These are phyloP conservation scores for Zygosaccharomyces sapae DNA, from an alignment of 1,139 yeast species.

Conservation along the genomic window DNA sequence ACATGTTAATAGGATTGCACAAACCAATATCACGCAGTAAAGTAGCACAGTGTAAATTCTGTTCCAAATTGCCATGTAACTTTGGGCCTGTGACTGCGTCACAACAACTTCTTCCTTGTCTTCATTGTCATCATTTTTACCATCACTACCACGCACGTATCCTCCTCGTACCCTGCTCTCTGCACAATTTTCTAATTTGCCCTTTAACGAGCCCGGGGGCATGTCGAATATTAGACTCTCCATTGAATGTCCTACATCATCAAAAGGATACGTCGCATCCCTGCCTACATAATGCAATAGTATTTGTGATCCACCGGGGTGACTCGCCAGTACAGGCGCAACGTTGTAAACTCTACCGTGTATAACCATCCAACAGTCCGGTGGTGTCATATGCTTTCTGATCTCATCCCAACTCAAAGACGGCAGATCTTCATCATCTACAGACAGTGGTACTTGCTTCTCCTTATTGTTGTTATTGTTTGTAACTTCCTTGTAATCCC, in stretches of 20 bases:
- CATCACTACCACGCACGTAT: not conserved
- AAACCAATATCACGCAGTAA: slow-evolving; percentile 12
- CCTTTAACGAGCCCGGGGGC: slow-evolving; percentile 21
- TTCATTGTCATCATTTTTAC: not conserved
- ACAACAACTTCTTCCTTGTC: slow-evolving; percentile 8
- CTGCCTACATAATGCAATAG: slow-evolving; percentile 65
- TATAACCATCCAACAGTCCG: slow-evolving; percentile 62
- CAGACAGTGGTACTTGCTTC: not conserved
- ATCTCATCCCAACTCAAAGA: slow-evolving; percentile 39
- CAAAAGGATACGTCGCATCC: slow-evolving; percentile 63
- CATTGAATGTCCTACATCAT: slow-evolving; percentile 40
- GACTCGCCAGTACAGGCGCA: slow-evolving; percentile 46
- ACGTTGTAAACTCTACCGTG: slow-evolving; percentile 61
- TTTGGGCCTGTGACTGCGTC: slow-evolving; percentile 10
- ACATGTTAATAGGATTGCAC: slow-evolving; percentile 15
- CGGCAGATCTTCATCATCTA: slow-evolving; percentile 5
- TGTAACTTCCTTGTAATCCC: not conserved
- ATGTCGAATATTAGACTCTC: slow-evolving; percentile 33
- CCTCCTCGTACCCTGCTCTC: slow-evolving; percentile 1
- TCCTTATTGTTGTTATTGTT: not conserved
- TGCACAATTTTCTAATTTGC: slow-evolving; percentile 8
- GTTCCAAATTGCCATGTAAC: slow-evolving; percentile 9
- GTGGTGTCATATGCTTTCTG: slow-evolving; percentile 43
- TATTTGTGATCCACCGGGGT: slow-evolving; percentile 72
- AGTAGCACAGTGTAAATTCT: slow-evolving; percentile 11